Base-by-base conservation (phyloP, 1,284 basidiomycete genomes). In the Takashimella koratensis region DNA sequence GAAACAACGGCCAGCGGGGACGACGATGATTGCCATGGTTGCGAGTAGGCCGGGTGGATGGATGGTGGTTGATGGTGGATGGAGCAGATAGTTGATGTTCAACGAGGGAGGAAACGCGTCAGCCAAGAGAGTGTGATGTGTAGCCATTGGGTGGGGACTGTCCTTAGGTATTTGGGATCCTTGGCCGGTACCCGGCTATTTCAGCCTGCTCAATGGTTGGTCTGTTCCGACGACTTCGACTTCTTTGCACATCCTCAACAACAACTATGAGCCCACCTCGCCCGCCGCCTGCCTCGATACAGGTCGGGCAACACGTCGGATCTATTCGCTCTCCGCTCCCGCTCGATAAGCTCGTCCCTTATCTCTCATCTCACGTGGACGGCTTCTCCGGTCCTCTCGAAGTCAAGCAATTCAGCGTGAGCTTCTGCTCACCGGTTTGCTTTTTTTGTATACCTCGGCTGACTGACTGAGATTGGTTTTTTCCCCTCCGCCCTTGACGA, bases 401-500 rank as follows among this genome's bases (percentile, higher is more conserved):
- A 20, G 84, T 95, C 24, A 88, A 94, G 78, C 94, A 98, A 75
- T 97, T 97, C 79, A 89, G 89, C 75, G 89, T 89, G 71, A 54
- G 83, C 79, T 59, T 42, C 11, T 26, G 4, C 10, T 47, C 36
- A 21, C 39, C 12, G 52, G 42, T 45, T 16, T 36, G 19, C 12
- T 5, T 46, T 27, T 26, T 5, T 41, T 49, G 51, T 20, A 42
- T 36, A 39, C 47, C 23, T 13, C 27, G 16, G 51, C 45, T n/a
- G n/a, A n/a, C n/a, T n/a, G n/a, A n/a, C n/a, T n/a, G n/a, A n/a
- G n/a, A n/a, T n/a, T n/a, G n/a, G n/a, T n/a, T n/a, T n/a, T n/a
- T n/a, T n/a, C n/a, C n/a, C n/a, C n/a, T n/a, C n/a, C n/a, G n/a
- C n/a, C n/a, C n/a, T n/a, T n/a, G n/a, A n/a, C n/a, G n/a, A n/a